These are phyloP conservation scores for Paracoccidioides lutzii DNA, from an alignment of 2,329 filamentous ascomycete species.

Conservation along the genomic window DNA sequence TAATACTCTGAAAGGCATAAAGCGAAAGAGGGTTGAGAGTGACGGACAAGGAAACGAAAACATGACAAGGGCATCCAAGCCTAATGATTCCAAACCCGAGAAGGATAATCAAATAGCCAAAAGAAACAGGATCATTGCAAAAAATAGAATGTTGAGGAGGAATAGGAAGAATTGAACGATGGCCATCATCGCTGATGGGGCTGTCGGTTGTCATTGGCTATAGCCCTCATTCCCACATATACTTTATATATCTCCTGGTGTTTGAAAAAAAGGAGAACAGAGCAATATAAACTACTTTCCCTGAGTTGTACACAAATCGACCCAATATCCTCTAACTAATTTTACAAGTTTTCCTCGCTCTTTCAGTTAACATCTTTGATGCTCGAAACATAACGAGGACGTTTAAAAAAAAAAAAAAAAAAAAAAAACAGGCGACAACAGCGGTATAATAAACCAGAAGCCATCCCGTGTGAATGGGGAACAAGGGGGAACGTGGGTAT, in stretches of 20 bases:
- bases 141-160: conserved; percentile 64
- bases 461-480: too few relatives aligned
- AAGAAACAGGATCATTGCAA: conserved; percentile 66
- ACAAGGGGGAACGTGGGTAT: too few relatives aligned
- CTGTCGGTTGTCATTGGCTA: neutral
- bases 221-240: neutral
- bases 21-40: conserved; percentile 21
- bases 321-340: neutral
- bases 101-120: conserved; percentile 45
- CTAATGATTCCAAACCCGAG: conserved; percentile 16
- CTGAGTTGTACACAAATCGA: neutral
- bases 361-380: too few relatives aligned
- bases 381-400: neutral
- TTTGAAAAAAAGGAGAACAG: neutral
- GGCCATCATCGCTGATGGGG: neutral
- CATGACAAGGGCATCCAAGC: conserved; percentile 6
- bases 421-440: neutral
- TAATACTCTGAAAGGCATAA: conserved; percentile 16
- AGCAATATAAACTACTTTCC: neutral
- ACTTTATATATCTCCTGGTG: neutral
- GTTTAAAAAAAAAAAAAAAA: neutral
- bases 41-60: neutral
- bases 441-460: neutral
- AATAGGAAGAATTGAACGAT: conserved; percentile 41
- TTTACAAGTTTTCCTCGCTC: too few relatives aligned